Evolutionary conservation across 108 stramenopile genomes (phyloP), one percentile per base, ranked within the genome.

Genomic region (Aurantiochytrium sp.): DNA sequence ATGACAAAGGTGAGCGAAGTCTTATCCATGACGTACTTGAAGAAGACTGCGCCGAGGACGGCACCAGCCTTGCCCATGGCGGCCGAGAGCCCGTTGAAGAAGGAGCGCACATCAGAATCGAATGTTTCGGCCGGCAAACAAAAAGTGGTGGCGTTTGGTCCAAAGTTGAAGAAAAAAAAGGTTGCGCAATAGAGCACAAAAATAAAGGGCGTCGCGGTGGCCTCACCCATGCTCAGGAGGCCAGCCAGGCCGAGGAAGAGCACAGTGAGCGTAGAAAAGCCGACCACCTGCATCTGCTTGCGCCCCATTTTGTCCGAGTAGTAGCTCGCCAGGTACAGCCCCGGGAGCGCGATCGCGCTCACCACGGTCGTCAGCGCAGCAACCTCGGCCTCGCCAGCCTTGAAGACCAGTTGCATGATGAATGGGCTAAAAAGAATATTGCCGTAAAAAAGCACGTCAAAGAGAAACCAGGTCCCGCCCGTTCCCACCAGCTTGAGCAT

Each of bases 91-190:
- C 93, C 93, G 55, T 93, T 89, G 54, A 87, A 86, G 32, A 92
- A 89, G 45, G 88, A 34, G 0, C 93, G 87, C n/a, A 91, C 88
- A n/a, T 92, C 91, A 30, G 88, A 34, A 1, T 91, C 90, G 68
- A 91, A 93, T 12, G 90, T 91, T 85, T 90, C 90, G 6, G 90
- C 88, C 50, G 93, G 93, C 31, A 93, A 88, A 36, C 93, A 92
- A 68, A 92, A 93, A 0, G 93, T 93, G n/a, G 93, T 93, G 4
- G 91, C 86, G 85, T 92, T 92, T 4, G 93, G 93, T 4, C 93
- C 93, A 53, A 91, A 92, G 27, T 91, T 90, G 54, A 37, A 53
- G 54, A 93, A 90, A 45, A 93, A 91, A 52, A 92, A 92, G 4
- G 92, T 90, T 53, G 91, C 36, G 68, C 45, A 45, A 4, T 68